These are phyloP conservation scores for Heritiera littoralis DNA, from an alignment of 345 rosid species.

Conservation along the genomic window DNA sequence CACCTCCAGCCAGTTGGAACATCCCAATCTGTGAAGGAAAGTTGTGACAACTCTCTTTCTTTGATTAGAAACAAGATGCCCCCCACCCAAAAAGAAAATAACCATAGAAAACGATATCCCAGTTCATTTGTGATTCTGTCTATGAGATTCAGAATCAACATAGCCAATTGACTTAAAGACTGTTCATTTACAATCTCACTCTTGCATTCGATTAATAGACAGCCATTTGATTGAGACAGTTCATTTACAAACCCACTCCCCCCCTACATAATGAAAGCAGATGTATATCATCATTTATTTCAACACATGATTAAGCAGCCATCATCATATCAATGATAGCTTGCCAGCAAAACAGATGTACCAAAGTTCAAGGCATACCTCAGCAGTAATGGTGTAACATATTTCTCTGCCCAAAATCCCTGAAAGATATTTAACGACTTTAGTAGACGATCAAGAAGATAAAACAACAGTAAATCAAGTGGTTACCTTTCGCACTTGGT, in stretches of 20 bases:
- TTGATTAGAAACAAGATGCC: too few species aligned
- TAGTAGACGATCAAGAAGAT: background rate
- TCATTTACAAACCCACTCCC: background rate
- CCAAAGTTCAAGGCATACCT: conserved; percentile 35
- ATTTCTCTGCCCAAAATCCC: conserved; percentile 45
- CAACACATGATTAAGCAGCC: background rate
- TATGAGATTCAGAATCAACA: background rate
- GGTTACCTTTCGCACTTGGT: conserved; percentile 40
- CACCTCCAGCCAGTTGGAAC: too few species aligned
- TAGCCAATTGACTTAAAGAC: background rate
- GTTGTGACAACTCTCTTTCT: too few species aligned
- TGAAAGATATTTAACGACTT: conserved; percentile 20
- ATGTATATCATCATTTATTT: background rate
- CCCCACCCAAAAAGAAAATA: too few species aligned
- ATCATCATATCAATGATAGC: conserved; percentile 6
- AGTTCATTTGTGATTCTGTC: background rate
- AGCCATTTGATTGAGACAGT: background rate
- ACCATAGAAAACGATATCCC: too few species aligned
- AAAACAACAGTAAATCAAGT: background rate
- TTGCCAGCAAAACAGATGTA: background rate
- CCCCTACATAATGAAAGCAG: background rate
- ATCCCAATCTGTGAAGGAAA: too few species aligned
- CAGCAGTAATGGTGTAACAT: conserved; percentile 35
- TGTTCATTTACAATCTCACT: background rate
- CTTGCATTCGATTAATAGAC: background rate